A percentile compares a stretch with the other conserved stretches of the same genome.
phyloP scores from a whole-genome alignment of 1,139 yeast species.

The Petasospora rhodanensis region DNA sequence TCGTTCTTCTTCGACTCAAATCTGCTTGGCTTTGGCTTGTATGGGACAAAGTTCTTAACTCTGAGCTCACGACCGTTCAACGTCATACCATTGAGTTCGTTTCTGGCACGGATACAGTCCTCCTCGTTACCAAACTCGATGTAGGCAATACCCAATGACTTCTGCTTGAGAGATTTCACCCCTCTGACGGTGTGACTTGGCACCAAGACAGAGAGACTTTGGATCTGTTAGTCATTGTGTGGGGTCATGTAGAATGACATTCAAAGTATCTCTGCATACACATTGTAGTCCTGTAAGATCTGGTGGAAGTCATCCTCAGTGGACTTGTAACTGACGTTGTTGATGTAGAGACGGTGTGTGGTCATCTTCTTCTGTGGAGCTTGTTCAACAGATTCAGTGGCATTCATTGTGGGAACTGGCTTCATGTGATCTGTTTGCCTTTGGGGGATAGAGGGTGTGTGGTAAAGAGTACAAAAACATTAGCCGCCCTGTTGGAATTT shows the following conservation, averaged over 20 bases:
- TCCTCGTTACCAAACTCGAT: constrained; percentile 52
- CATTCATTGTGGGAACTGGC: too few species aligned
- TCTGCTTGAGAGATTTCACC: constrained; percentile 35
- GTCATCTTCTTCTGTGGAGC: background rate
- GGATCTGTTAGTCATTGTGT: too few species aligned
- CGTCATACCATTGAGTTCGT: constrained; percentile 36
- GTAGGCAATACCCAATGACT: constrained; percentile 61
- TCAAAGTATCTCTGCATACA: constrained; percentile 24
- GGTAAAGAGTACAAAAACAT: too few species aligned
- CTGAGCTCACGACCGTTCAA: constrained; percentile 38
- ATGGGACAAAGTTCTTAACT: constrained; percentile 40
- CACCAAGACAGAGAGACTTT: constrained; percentile 42
- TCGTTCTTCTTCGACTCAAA: too few species aligned
- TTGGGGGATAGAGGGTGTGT: too few species aligned
- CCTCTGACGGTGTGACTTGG: constrained; percentile 54
- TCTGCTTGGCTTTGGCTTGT: constrained; percentile 34
- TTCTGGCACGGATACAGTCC: constrained; percentile 43
- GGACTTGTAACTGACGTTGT: constrained; percentile 49
- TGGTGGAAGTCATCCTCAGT: constrained; percentile 48
- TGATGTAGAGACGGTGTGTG: constrained; percentile 38
- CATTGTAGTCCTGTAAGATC: constrained; percentile 35
- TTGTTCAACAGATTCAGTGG: background rate
- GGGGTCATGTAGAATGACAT: too few species aligned
- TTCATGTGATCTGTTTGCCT: too few species aligned
- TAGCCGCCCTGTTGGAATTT: too few species aligned